A percentile compares a stretch with the other conserved stretches of the same genome.
Conservation (phyloP, 176 grass and related monocot species). For the Raddia guianensis region DNA sequence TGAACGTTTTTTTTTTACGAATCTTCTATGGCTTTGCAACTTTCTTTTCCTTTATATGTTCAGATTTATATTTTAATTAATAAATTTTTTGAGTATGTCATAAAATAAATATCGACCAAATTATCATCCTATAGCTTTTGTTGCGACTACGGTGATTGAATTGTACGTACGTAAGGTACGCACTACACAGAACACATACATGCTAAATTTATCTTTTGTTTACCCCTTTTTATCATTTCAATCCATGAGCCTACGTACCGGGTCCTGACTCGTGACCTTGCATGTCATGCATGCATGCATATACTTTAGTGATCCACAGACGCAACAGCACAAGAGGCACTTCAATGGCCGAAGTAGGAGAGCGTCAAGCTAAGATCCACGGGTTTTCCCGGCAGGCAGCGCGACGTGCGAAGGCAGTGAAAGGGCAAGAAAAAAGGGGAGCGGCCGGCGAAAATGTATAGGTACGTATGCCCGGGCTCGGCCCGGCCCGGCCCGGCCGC, state of each 20-base stretch:
- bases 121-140: too few species aligned
- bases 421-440: neutral
- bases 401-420: neutral
- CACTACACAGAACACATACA: neutral
- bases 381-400: neutral
- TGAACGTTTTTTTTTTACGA: too few species aligned
- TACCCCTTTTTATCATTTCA: neutral
- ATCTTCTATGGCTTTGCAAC: too few species aligned
- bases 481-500: too few species aligned
- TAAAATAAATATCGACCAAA: too few species aligned
- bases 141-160: neutral
- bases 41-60: too few species aligned
- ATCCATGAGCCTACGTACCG: neutral
- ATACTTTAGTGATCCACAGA: neutral
- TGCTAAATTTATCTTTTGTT: neutral
- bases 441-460: neutral
- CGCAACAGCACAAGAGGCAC: neutral
- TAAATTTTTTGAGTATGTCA: too few species aligned
- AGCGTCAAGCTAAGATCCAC: neutral
- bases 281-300: neutral
- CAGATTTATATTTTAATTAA: too few species aligned
- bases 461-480: neutral
- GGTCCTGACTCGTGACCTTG: neutral
- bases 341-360: neutral
- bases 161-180: neutral